These are phyloP conservation scores for Dictyostelium firmibasis DNA, from an alignment of 78 protist species.

Conservation along the genomic window DNA sequence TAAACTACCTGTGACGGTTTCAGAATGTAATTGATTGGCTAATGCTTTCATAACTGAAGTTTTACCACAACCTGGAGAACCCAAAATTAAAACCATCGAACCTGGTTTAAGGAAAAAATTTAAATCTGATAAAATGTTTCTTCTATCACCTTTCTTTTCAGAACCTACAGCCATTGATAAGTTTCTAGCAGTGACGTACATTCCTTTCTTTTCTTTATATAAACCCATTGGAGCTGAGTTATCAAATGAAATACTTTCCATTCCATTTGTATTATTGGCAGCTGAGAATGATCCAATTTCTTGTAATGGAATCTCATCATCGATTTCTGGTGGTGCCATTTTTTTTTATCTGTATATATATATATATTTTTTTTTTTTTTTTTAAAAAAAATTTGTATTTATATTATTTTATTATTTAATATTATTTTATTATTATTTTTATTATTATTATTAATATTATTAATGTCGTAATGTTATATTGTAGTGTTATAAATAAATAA, in stretches of 20 bases:
- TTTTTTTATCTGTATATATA: neutral
- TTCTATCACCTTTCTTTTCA: constrained; percentile 13
- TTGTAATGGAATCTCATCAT: neutral
- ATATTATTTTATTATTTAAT: neutral
- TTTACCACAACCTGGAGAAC: constrained; percentile 82
- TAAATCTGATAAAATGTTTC: constrained; percentile 32
- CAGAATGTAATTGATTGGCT: constrained; percentile 23
- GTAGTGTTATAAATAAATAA: neutral
- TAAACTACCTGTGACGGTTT: neutral
- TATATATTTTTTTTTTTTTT: neutral
- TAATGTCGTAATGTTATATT: too few species aligned
- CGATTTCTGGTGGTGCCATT: constrained; percentile 18
- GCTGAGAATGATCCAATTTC: neutral
- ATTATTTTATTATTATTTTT: neutral
- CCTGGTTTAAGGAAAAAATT: constrained; percentile 80
- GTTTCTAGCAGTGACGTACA: constrained; percentile 51
- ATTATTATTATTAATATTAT: too few species aligned
- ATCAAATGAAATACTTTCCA: neutral
- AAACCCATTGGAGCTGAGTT: neutral
- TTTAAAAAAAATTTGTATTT: neutral
- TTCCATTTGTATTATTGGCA: neutral
- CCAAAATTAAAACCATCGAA: constrained; percentile 69
- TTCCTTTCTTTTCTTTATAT: constrained; percentile 18
- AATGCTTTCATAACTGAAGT: constrained; percentile 50
- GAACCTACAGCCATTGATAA: constrained; percentile 27